Conservation (phyloP, 345 rosid genomes). For the Zanthoxylum bungeanum region DNA sequence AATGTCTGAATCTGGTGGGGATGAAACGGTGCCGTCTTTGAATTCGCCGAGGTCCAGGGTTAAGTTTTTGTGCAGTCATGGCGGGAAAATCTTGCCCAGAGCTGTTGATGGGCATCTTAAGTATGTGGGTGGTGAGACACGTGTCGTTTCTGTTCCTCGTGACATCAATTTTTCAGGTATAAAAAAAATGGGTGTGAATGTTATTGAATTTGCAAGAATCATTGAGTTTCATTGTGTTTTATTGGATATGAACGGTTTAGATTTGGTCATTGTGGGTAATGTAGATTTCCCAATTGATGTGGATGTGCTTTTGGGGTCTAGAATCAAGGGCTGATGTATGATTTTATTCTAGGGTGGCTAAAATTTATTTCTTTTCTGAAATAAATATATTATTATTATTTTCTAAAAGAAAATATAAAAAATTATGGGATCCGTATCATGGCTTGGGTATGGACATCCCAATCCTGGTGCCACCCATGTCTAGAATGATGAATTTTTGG, state of each 20-base stretch:
- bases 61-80: slow-evolving; percentile 82
- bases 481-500: background rate
- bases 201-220: background rate
- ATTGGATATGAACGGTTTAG: background rate
- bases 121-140: slow-evolving; percentile 44
- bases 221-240: background rate
- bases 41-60: slow-evolving; percentile 41
- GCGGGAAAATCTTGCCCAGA: slow-evolving; percentile 82
- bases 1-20: slow-evolving; percentile 17
- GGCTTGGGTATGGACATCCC: too few relatives aligned
- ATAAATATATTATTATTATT: too few relatives aligned
- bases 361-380: too few relatives aligned
- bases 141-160: slow-evolving; percentile 61
- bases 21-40: slow-evolving; percentile 6
- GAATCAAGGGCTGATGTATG: too few relatives aligned
- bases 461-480: too few relatives aligned
- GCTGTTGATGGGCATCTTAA: slow-evolving; percentile 66
- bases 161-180: slow-evolving; percentile 61
- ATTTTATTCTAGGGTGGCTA: too few relatives aligned
- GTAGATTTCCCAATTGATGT: background rate
- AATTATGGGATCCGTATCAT: too few relatives aligned
- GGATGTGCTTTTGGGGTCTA: background rate
- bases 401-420: too few relatives aligned
- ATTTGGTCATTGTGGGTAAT: background rate
- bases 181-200: background rate